Evolutionary conservation across 768 basidiomycete species (phyloP), one percentile per base, ranked within the genome.

Genomic region (Rhizopogon rudus): DNA sequence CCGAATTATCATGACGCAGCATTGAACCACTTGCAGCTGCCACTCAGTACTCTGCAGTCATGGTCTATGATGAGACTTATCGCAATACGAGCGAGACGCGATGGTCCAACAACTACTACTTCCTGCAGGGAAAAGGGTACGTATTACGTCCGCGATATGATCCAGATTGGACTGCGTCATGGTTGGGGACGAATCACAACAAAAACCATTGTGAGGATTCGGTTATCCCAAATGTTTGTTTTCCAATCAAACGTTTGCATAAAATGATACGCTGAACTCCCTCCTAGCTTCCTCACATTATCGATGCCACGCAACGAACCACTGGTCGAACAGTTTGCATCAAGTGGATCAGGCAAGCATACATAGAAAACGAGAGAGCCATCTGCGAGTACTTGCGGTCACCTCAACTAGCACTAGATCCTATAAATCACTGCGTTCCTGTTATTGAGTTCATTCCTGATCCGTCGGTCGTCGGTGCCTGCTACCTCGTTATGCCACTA

Each of bases 151-250:
- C 63, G 1, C 60, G 71, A 0, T 65, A 64, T 39, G 55, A 57
- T 16, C 63, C 61, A 0, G 52, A 55, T 6, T 73, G 70, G 71
- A 31, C 61, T 9, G 63, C 71, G 7, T 72, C 68, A 0, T 73
- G 72, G 71, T n/a, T 22, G 2, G 25, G 28, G 28, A 42, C 16
- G 39, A 33, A 17, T 39, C 25, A 25, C 8, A 43, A 12, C 7
- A 3, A 43, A 3, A 10, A 7, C 17, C 14, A 42, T 3, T 31
- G 28, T 22, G 52, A 53, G 20, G 52, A 53, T n/a, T 40, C 20
- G 20, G 41, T 53, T 9, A 37, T 37, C 12, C 25, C 41, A 42
- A 42, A 22, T 13, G 41, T 42, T 3, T 42, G 41, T n/a, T n/a
- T n/a, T n/a, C n/a, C n/a, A n/a, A n/a, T n/a, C n/a, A n/a, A n/a